These are phyloP conservation scores for Pseudogymnoascus pannorum DNA, from an alignment of 2,329 filamentous ascomycete species.

Conservation along the genomic window DNA sequence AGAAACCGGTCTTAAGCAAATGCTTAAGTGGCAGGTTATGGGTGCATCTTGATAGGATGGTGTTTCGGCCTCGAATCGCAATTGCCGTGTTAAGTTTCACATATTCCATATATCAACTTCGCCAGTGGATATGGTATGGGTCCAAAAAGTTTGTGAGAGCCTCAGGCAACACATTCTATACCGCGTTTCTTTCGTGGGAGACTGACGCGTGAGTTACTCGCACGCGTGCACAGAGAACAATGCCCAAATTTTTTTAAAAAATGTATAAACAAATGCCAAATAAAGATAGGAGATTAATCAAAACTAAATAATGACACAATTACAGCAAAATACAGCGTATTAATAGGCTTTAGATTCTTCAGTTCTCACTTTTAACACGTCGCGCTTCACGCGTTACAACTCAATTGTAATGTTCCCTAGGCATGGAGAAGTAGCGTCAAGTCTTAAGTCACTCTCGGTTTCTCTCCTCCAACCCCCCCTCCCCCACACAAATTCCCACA, in stretches of 20 bases:
- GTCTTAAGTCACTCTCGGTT: not conserved
- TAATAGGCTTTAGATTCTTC: not conserved
- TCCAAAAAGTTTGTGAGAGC: not conserved
- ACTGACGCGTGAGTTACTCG: not conserved
- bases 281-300: not conserved
- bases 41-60: not conserved
- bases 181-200: not conserved
- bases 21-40: conserved; percentile 8
- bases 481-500: not conserved
- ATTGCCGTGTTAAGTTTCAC: conserved; percentile 5
- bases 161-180: not conserved
- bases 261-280: not conserved
- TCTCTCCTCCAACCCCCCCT: not conserved
- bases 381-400: conserved; percentile 1
- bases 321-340: not conserved
- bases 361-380: not conserved
- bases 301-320: not conserved
- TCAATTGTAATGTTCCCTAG: not conserved
- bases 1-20: conserved; percentile 1
- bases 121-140: not conserved
- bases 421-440: not conserved
- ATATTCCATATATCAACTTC: not conserved
- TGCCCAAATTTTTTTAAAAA: not conserved
- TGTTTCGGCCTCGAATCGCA: conserved; percentile 1
- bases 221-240: not conserved